phyloP scores from a whole-genome alignment of 371 early-diverging fungal species.

The Haplosporangium sp. region DNA sequence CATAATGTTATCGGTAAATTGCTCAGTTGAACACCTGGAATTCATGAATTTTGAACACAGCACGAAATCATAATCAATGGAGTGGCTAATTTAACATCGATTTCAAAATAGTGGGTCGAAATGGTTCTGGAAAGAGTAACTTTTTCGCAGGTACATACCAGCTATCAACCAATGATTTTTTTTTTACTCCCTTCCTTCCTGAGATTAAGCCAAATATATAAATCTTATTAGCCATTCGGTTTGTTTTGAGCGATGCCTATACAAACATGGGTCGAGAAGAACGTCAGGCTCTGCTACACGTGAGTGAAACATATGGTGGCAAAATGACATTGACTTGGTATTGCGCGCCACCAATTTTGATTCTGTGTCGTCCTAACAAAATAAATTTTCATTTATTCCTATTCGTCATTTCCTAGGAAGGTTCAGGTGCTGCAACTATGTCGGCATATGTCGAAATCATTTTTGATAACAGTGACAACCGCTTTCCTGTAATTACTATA shows the following conservation, averaged over 20 bases:
- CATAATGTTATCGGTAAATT: slow-evolving; percentile 94
- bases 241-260: slow-evolving; percentile 97
- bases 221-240: slow-evolving; percentile 86
- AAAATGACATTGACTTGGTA: not conserved
- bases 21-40: not conserved
- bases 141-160: slow-evolving; percentile 87
- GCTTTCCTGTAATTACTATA: slow-evolving; percentile 85
- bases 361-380: not conserved
- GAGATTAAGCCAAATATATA: not conserved
- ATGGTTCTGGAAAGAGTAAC: slow-evolving; percentile 99
- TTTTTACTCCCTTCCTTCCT: not conserved
- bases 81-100: no score
- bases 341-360: slow-evolving; percentile 36
- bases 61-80: no score
- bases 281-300: slow-evolving; percentile 93
- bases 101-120: slow-evolving; percentile 89
- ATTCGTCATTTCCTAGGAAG: slow-evolving; percentile 73
- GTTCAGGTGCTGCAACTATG: slow-evolving; percentile 92
- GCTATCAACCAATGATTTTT: not conserved
- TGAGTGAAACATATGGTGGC: slow-evolving; percentile 47
- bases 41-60: no score
- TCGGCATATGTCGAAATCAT: slow-evolving; percentile 98
- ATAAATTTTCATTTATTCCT: not conserved
- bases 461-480: slow-evolving; percentile 95
- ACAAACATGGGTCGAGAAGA: slow-evolving; percentile 93